phyloP scores from a whole-genome alignment of 257 asterid genomes.

The Leonotis leonurus region DNA sequence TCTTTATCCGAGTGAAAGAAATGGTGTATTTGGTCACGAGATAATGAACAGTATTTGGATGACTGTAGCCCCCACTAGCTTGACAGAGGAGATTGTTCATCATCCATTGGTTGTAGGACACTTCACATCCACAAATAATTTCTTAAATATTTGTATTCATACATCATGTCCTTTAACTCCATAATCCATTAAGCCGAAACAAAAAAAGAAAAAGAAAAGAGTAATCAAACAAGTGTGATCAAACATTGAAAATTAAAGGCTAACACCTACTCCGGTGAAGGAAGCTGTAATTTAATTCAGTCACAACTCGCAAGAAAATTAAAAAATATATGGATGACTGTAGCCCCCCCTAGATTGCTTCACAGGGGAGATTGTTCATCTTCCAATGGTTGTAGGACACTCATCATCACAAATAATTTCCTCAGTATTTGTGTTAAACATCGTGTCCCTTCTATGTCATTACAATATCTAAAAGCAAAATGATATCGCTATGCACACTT shows the following conservation, averaged over 20 bases:
- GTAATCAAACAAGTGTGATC: background rate
- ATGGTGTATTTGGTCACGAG: no score
- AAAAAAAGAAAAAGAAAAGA: background rate
- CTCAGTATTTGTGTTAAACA: slow-evolving; percentile 27
- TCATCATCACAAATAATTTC: slow-evolving; percentile 29
- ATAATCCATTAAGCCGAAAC: background rate
- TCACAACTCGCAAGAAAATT: background rate
- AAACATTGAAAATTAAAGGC: background rate
- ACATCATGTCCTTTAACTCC: no score
- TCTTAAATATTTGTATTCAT: no score
- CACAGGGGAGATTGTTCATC: slow-evolving; percentile 41
- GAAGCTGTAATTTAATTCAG: background rate
- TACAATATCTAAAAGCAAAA: background rate
- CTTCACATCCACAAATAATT: no score
- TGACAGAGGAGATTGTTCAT: no score
- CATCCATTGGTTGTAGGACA: no score
- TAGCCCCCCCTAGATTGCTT: slow-evolving; percentile 47
- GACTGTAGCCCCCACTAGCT: no score
- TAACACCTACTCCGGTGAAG: background rate
- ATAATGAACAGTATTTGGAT: no score
- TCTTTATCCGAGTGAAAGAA: no score
- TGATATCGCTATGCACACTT: background rate
- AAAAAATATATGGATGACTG: slow-evolving; percentile 31
- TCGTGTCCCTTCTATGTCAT: slow-evolving; percentile 21
- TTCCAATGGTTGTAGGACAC: slow-evolving; percentile 36